Base-by-base conservation (phyloP, 306 rosid genomes). In the Chamaecrista fasciculata region DNA sequence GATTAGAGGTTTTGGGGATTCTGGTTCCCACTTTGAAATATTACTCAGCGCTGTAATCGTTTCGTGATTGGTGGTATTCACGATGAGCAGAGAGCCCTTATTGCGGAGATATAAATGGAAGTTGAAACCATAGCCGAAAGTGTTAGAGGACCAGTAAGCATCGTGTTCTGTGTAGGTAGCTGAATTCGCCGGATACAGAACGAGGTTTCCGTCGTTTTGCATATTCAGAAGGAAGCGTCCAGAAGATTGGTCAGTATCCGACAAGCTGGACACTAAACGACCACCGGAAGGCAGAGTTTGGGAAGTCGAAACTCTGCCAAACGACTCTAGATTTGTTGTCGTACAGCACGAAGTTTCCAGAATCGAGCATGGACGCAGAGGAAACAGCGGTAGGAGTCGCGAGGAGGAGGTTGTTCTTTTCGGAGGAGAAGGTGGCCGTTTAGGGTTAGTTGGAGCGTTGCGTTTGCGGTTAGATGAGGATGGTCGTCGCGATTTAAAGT, bases 331-430 rank as follows among this genome's bases (percentile, higher is more conserved):
- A 24, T 4, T 16, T 52, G 0, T 12, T 25, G 33, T 44, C 7
- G 19, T 70, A 69, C 0, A 81, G 51, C 18, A 74, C 78, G n/a
- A 81, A 74, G 75, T 78, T 81, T 11, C 86, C 82, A 44, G 75
- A 43, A 60, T 81, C 78, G 37, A 70, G 82, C 72, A 81, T 49
- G 64, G 75, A 77, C 71, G 82, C 86, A 49, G 24, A 81, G n/a
- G n/a, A n/a, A n/a, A n/a, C n/a, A n/a, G n/a, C n/a, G n/a, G n/a
- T n/a, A n/a, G n/a, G n/a, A n/a, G n/a, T n/a, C n/a, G n/a, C n/a
- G n/a, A n/a, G 29, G 33, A 50, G 65, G 77, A 74, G 36, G 44
- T 59, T 50, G 19, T 2, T 52, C 44, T 0, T 10, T 20, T 6
- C 28, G 49, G 3, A 73, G 52, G 14, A 81, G 24, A 14, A 77